phyloP scores from a whole-genome alignment of 192 early-diverging fungal genomes.

The Borealophlyctis nickersoniae region DNA sequence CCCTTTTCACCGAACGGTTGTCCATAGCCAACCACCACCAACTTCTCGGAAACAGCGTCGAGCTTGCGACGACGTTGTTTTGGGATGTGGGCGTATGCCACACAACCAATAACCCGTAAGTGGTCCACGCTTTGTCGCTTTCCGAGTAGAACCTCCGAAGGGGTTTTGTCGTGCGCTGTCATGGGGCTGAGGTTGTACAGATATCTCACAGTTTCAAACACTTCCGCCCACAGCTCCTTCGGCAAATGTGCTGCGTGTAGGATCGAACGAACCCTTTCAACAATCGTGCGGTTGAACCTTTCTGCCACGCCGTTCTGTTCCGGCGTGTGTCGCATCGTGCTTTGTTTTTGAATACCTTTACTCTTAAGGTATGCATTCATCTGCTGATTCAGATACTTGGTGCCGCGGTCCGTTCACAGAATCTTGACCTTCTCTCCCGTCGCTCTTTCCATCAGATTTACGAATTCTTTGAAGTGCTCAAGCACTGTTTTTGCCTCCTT shows the following conservation, averaged over 20 bases:
- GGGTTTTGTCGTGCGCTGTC: background rate
- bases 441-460: background rate
- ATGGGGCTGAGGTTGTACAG: background rate
- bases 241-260: slow-evolving; percentile 4
- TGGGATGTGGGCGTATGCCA: background rate
- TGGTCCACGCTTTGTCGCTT: background rate
- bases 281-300: background rate
- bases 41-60: background rate
- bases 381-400: too few species aligned
- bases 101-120: slow-evolving; percentile 8
- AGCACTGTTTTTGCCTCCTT: slow-evolving; percentile 3
- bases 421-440: too few species aligned
- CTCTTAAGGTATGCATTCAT: too few species aligned
- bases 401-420: too few species aligned
- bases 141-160: background rate
- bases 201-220: background rate
- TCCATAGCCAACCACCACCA: slow-evolving; percentile 1
- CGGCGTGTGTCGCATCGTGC: slow-evolving; percentile 9
- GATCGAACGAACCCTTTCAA: background rate
- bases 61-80: background rate
- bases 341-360: too few species aligned
- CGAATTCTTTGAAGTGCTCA: background rate
- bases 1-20: too few species aligned
- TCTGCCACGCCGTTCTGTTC: slow-evolving; percentile 16
- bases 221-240: background rate